A percentile compares a stretch with the other conserved stretches of the same genome.
Conservation (phyloP, 805 yeast species). For the Sungouiozyma ichnusensis region DNA sequence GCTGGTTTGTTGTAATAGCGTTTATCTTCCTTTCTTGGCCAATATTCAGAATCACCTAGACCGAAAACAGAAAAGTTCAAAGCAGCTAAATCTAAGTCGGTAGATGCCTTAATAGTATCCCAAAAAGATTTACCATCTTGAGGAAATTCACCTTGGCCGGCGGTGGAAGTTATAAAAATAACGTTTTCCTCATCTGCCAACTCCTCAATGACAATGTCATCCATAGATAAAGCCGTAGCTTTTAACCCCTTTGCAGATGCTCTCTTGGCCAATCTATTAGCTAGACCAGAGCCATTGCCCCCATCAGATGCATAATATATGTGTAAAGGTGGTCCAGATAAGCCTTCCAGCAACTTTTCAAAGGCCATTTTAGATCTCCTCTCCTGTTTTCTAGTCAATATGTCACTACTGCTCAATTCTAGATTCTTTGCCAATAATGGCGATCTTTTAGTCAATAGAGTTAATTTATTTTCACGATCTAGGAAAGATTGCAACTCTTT, state of each 20-base stretch:
- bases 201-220: slow-evolving; percentile 63
- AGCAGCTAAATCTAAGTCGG: slow-evolving; percentile 52
- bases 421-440: slow-evolving; percentile 74
- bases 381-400: slow-evolving; percentile 48
- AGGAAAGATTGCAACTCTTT: slow-evolving; percentile 68
- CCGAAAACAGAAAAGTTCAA: slow-evolving; percentile 72
- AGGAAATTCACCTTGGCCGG: slow-evolving; percentile 94
- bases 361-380: slow-evolving; percentile 68
- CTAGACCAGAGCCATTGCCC: slow-evolving; percentile 77
- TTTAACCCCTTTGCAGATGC: slow-evolving; percentile 64
- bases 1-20: slow-evolving; percentile 91
- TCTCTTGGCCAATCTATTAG: slow-evolving; percentile 66
- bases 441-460: slow-evolving; percentile 56
- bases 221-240: slow-evolving; percentile 48
- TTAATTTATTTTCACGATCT: slow-evolving; percentile 82
- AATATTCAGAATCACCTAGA: slow-evolving; percentile 84
- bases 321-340: slow-evolving; percentile 86
- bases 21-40: slow-evolving; percentile 96
- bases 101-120: slow-evolving; percentile 56
- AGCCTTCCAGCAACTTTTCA: slow-evolving; percentile 66
- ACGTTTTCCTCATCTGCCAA: slow-evolving; percentile 51
- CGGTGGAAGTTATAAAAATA: slow-evolving; percentile 75
- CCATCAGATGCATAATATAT: slow-evolving; percentile 87
- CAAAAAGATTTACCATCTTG: slow-evolving; percentile 67
- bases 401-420: slow-evolving; percentile 49